Percentiles rank a stretch among this genome's conserved stretches.
Evolutionary conservation across 2,329 filamentous ascomycete genomes (phyloP).

Genomic region (Dactylonectria macrodidyma): DNA sequence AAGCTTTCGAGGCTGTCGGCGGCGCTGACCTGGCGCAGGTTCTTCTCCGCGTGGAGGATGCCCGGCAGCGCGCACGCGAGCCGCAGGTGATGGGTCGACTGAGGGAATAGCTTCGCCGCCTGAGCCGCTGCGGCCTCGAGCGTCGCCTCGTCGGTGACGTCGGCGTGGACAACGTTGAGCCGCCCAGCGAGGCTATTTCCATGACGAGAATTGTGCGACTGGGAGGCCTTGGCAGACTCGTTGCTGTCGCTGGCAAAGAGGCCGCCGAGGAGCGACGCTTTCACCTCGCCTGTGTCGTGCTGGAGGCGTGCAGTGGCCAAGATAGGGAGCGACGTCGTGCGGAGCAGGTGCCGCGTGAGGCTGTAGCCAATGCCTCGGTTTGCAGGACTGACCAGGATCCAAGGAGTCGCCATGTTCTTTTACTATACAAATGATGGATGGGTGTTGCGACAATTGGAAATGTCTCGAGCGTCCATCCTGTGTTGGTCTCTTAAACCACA

Average conservation of each 20-base stretch:
- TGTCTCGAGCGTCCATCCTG: too few relatives aligned
- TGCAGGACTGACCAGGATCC: conserved; percentile 65
- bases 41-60: conserved; percentile 81
- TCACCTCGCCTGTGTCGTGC: conserved; percentile 53
- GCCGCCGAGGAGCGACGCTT: conserved; percentile 51
- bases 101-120: conserved; percentile 68
- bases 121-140: conserved; percentile 69
- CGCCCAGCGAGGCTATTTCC: conserved; percentile 49
- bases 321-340: conserved; percentile 63
- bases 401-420: conserved; percentile 66
- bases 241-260: conserved; percentile 36
- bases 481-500: too few relatives aligned
- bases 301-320: conserved; percentile 59
- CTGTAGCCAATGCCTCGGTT: conserved; percentile 65
- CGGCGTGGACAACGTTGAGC: conserved; percentile 58
- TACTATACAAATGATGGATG: too few relatives aligned
- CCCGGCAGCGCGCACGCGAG: conserved; percentile 80
- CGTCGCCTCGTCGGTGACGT: conserved; percentile 73
- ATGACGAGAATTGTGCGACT: not conserved
- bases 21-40: conserved; percentile 75
- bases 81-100: conserved; percentile 71
- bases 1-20: conserved; percentile 77
- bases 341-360: conserved; percentile 64
- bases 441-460: too few relatives aligned
- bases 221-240: conserved; percentile 16